Percentiles rank a stretch among this genome's conserved stretches.
These are phyloP conservation scores for Xerocomus brunneocitrinus DNA, from an alignment of 768 basidiomycete genomes.

Conservation along the genomic window DNA sequence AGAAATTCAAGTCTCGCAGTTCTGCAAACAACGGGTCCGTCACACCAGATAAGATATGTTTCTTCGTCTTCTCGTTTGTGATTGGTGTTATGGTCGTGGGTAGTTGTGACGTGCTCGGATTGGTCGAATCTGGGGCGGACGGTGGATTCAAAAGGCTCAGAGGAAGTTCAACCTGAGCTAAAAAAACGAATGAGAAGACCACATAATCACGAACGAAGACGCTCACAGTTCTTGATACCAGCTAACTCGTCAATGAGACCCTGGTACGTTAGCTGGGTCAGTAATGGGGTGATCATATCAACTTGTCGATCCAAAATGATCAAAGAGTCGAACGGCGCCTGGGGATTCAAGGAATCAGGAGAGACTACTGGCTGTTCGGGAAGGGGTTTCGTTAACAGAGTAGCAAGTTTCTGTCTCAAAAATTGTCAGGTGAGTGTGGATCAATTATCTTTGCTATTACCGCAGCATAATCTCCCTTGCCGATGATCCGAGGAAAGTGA, in stretches of 20 bases:
- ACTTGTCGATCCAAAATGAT: conserved; percentile 86
- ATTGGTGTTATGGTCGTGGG: conserved; percentile 46
- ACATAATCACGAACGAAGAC: not conserved
- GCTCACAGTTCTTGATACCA: conserved; percentile 83
- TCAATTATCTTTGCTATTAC: conserved; percentile 36
- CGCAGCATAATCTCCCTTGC: conserved; percentile 87
- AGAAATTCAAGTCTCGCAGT: conserved; percentile 88
- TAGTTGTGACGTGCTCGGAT: conserved; percentile 39
- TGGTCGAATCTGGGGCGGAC: conserved; percentile 36
- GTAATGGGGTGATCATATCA: conserved; percentile 93
- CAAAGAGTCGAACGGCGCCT: conserved; percentile 74
- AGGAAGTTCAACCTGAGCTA: conserved; percentile 81
- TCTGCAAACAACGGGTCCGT: conserved; percentile 81
- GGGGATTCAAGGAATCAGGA: conserved; percentile 41
- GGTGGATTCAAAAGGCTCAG: conserved; percentile 62
- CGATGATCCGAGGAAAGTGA: conserved; percentile 85
- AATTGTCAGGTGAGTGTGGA: conserved; percentile 8
- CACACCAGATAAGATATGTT: conserved; percentile 73
- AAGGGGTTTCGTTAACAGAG: conserved; percentile 60
- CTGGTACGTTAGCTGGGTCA: conserved; percentile 95
- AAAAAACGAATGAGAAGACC: conserved; percentile 4
- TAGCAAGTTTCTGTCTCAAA: conserved; percentile 61
- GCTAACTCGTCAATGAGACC: conserved; percentile 92
- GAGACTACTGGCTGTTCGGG: conserved; percentile 38
- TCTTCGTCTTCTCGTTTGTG: conserved; percentile 81